Percentiles rank a stretch among this genome's conserved stretches.
phyloP scores from a whole-genome alignment of 139 green algal species.

The Pseudopediastrum boryanum region DNA sequence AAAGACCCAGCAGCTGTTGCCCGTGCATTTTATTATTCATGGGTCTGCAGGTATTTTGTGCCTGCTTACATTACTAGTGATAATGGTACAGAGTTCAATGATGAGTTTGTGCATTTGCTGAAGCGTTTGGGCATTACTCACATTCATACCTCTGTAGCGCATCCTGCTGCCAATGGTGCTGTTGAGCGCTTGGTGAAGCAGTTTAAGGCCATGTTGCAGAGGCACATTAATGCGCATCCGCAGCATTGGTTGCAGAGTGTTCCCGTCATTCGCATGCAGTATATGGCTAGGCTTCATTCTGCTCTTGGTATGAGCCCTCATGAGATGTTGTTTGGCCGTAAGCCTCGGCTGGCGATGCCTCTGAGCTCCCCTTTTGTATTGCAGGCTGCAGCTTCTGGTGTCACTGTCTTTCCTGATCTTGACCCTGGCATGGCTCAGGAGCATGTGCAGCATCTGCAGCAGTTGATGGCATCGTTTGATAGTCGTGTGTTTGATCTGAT shows the following conservation, averaged over 20 bases:
- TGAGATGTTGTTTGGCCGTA: constrained; percentile 18
- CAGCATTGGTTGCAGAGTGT: constrained; percentile 22
- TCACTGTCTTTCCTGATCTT: background rate
- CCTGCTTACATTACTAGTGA: background rate
- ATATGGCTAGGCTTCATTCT: constrained; percentile 1
- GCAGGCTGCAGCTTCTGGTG: background rate
- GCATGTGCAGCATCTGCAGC: constrained; percentile 5
- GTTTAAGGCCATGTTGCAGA: constrained; percentile 8
- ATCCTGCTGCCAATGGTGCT: constrained; percentile 16
- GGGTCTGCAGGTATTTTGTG: background rate
- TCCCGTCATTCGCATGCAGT: constrained; percentile 11
- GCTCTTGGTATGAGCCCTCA: constrained; percentile 21
- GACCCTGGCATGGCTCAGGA: background rate
- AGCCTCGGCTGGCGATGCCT: constrained; percentile 11
- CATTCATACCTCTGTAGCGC: too few relatives aligned
- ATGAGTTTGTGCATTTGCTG: background rate
- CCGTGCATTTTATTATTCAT: background rate
- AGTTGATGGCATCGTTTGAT: background rate
- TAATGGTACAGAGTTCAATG: constrained; percentile 2
- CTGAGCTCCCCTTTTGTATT: background rate
- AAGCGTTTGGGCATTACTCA: background rate
- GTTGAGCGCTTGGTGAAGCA: background rate
- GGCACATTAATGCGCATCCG: constrained; percentile 18
- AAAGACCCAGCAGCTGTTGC: background rate
- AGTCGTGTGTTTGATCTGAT: background rate